Evolutionary conservation across 1,139 yeast genomes (phyloP).

Genomic region (Magnusiomyces suaveolens): DNA sequence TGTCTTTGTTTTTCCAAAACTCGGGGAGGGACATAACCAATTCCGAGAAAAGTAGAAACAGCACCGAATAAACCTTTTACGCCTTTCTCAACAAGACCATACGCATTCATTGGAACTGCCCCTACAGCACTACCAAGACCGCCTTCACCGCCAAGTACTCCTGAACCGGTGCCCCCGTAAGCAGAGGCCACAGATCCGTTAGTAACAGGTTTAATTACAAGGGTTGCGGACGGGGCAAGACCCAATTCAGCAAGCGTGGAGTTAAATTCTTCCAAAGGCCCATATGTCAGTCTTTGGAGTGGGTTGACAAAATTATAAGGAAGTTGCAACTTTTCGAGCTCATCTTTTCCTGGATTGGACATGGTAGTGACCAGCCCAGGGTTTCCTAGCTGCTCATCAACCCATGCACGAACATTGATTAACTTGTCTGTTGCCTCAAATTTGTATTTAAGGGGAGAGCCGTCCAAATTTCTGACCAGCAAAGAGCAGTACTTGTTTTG

Average conservation of each 20-base stretch:
- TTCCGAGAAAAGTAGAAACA: slow-evolving; percentile 26
- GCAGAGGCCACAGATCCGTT: slow-evolving; percentile 26
- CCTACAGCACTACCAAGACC: too few relatives aligned
- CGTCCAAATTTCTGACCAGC: slow-evolving; percentile 48
- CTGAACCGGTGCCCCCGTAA: slow-evolving; percentile 15
- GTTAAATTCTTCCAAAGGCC: slow-evolving; percentile 42
- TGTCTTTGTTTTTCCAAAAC: neutral
- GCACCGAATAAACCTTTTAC: slow-evolving; percentile 20
- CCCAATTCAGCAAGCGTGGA: slow-evolving; percentile 40
- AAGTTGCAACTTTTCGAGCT: slow-evolving; percentile 20
- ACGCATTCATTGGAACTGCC: too few relatives aligned
- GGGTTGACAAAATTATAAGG: slow-evolving; percentile 41
- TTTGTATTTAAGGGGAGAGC: slow-evolving; percentile 39
- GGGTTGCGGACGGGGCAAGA: slow-evolving; percentile 56
- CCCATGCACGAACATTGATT: slow-evolving; percentile 52
- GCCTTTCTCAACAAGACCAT: slow-evolving; percentile 19
- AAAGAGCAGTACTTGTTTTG: slow-evolving; percentile 34
- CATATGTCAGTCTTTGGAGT: slow-evolving; percentile 38
- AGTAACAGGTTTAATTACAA: slow-evolving; percentile 50
- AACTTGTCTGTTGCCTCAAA: slow-evolving; percentile 40
- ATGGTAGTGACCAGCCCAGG: neutral
- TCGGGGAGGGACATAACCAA: slow-evolving; percentile 22
- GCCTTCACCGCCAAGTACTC: neutral
- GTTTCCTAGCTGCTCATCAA: slow-evolving; percentile 33
- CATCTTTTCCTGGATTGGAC: slow-evolving; percentile 5